Conservation (phyloP, 2,329 filamentous ascomycete genomes). For the Apiospora koreana region DNA sequence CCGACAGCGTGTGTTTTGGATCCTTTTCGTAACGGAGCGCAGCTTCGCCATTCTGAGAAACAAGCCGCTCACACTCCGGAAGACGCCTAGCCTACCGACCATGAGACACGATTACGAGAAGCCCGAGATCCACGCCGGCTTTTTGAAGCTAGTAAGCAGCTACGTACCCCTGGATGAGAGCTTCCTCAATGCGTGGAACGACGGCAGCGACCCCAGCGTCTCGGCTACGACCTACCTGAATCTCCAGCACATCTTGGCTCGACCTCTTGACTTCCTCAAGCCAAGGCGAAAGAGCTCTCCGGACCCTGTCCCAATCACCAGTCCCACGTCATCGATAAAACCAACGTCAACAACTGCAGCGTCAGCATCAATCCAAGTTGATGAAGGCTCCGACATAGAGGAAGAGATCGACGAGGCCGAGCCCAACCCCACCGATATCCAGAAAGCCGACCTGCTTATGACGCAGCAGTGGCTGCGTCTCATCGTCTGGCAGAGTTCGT, state of each 20-base stretch:
- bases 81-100: slow-evolving; percentile 57
- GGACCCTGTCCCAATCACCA: neutral
- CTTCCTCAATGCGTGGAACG: slow-evolving; percentile 66
- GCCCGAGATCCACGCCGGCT: slow-evolving; percentile 55
- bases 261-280: slow-evolving; percentile 33
- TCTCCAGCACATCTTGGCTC: slow-evolving; percentile 35
- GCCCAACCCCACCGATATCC: slow-evolving; percentile 58
- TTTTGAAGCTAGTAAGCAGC: slow-evolving; percentile 60
- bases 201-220: slow-evolving; percentile 44
- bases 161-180: slow-evolving; percentile 65
- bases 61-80: slow-evolving; percentile 61
- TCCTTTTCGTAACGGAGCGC: slow-evolving; percentile 61
- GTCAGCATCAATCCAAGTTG: slow-evolving; percentile 35
- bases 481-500: slow-evolving; percentile 73
- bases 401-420: slow-evolving; percentile 23
- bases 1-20: slow-evolving; percentile 60
- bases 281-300: slow-evolving; percentile 22
- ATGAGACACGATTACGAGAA: slow-evolving; percentile 54
- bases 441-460: slow-evolving; percentile 68
- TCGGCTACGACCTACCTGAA: slow-evolving; percentile 36
- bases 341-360: slow-evolving; percentile 41
- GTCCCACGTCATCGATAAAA: neutral
- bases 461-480: slow-evolving; percentile 72
- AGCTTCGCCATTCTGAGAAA: slow-evolving; percentile 66
- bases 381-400: neutral